A percentile compares a stretch with the other conserved stretches of the same genome.
These are phyloP conservation scores for Tephrocybe rancida DNA, from an alignment of 768 basidiomycete species.

Conservation along the genomic window DNA sequence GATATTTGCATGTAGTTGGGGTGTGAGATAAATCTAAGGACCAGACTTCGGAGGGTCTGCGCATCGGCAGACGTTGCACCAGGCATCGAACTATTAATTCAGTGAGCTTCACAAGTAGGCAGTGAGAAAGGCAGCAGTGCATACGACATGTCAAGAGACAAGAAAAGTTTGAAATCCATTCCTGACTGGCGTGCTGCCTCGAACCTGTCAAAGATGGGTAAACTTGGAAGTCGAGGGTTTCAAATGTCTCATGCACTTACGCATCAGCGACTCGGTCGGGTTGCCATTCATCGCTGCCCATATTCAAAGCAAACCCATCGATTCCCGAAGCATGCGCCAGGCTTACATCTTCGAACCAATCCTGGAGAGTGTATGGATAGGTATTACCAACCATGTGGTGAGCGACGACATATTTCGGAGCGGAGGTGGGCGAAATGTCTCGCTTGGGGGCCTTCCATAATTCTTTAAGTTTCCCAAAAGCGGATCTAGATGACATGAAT, in stretches of 20 bases:
- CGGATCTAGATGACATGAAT: background rate
- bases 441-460: background rate
- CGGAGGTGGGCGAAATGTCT: slow-evolving; percentile 13
- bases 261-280: slow-evolving; percentile 62
- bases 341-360: slow-evolving; percentile 53
- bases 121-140: slow-evolving; percentile 20
- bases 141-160: slow-evolving; percentile 81
- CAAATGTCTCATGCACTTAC: slow-evolving; percentile 39
- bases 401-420: slow-evolving; percentile 52
- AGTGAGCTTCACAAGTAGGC: background rate
- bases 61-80: slow-evolving; percentile 53
- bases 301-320: slow-evolving; percentile 74
- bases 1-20: slow-evolving; percentile 58
- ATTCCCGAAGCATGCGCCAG: slow-evolving; percentile 61
- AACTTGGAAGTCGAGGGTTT: background rate
- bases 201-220: slow-evolving; percentile 38
- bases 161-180: slow-evolving; percentile 68
- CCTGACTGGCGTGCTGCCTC: slow-evolving; percentile 53
- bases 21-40: slow-evolving; percentile 54
- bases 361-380: slow-evolving; percentile 55
- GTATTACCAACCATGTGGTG: slow-evolving; percentile 72
- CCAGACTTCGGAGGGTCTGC: slow-evolving; percentile 49
- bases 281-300: slow-evolving; percentile 68
- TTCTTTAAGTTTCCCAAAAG: background rate
- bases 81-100: slow-evolving; percentile 47